Percentiles rank a stretch among this genome's conserved stretches.
These are phyloP conservation scores for Tolypocladium tropicale DNA, from an alignment of 2,329 filamentous ascomycete genomes.

Conservation along the genomic window DNA sequence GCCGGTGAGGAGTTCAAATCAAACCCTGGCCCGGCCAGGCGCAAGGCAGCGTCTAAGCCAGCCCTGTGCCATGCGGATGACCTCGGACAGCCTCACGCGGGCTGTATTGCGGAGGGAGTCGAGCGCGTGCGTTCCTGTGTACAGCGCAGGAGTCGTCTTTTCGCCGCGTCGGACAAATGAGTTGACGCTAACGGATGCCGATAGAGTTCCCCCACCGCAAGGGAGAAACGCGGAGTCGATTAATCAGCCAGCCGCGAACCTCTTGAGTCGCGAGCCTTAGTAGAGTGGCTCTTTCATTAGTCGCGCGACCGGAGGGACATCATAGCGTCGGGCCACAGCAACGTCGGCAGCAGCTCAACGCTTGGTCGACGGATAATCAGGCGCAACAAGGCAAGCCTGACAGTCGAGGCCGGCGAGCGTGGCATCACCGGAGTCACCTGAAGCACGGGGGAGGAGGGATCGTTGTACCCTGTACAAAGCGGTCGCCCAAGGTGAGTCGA, in stretches of 20 bases:
- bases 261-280: background rate
- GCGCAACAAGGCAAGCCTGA: background rate
- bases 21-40: background rate
- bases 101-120: too few relatives aligned
- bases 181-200: background rate
- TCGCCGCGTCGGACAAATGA: background rate
- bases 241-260: background rate
- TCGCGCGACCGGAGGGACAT: background rate
- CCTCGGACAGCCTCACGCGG: background rate
- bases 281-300: background rate
- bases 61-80: background rate
- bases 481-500: background rate
- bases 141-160: too few relatives aligned
- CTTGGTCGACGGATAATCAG: background rate
- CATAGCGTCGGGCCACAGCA: background rate
- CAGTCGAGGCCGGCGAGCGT: background rate
- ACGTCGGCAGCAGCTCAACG: background rate
- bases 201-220: background rate
- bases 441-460: background rate
- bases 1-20: background rate
- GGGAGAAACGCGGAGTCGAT: background rate
- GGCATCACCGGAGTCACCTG: background rate
- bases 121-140: too few relatives aligned
- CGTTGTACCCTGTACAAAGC: background rate
- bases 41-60: background rate